Percentiles rank a stretch among this genome's conserved stretches.
phyloP scores from a whole-genome alignment of 495 filamentous ascomycete species.

The Oleoguttula mirabilis region DNA sequence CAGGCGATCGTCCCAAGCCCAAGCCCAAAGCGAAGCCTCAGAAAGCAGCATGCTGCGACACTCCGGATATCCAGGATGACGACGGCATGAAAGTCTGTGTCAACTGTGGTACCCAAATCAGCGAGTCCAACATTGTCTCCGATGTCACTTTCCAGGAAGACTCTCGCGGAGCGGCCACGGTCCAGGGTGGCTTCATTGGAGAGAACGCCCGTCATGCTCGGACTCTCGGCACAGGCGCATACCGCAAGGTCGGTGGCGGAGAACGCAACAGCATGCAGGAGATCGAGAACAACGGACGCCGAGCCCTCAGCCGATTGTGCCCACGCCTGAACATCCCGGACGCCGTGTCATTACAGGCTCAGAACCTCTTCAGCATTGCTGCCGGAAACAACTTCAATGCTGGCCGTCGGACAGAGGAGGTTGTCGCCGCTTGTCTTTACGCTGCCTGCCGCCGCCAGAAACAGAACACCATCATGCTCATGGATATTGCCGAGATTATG shows the following conservation, averaged over 20 bases:
- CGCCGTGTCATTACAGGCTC: slow-evolving; percentile 47
- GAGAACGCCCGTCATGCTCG: slow-evolving; percentile 62
- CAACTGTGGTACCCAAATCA: slow-evolving; percentile 69
- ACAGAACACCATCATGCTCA: slow-evolving; percentile 62
- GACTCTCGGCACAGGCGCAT: slow-evolving; percentile 45
- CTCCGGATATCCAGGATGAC: slow-evolving; percentile 24
- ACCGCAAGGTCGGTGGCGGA: slow-evolving; percentile 41
- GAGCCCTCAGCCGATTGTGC: slow-evolving; percentile 1
- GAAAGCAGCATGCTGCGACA: slow-evolving; percentile 13
- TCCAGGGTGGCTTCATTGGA: slow-evolving; percentile 77
- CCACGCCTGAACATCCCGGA: slow-evolving; percentile 38
- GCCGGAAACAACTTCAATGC: slow-evolving; percentile 70
- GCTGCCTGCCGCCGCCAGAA: slow-evolving; percentile 61
- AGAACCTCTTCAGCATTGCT: slow-evolving; percentile 67
- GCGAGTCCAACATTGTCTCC: slow-evolving; percentile 75
- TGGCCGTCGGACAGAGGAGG: slow-evolving; percentile 72
- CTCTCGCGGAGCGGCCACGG: slow-evolving; percentile 70
- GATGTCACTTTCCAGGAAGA: slow-evolving; percentile 84
- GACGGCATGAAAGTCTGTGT: slow-evolving; percentile 53
- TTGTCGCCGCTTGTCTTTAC: slow-evolving; percentile 78
- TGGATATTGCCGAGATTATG: slow-evolving; percentile 73
- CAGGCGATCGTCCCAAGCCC: not conserved
- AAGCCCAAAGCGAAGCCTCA: not conserved
- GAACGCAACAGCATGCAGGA: slow-evolving; percentile 40
- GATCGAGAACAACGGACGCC: slow-evolving; percentile 13